Evolutionary conservation across 2,329 filamentous ascomycete species (phyloP), one percentile per base, ranked within the genome.

Genomic region (Penicillium sp.): DNA sequence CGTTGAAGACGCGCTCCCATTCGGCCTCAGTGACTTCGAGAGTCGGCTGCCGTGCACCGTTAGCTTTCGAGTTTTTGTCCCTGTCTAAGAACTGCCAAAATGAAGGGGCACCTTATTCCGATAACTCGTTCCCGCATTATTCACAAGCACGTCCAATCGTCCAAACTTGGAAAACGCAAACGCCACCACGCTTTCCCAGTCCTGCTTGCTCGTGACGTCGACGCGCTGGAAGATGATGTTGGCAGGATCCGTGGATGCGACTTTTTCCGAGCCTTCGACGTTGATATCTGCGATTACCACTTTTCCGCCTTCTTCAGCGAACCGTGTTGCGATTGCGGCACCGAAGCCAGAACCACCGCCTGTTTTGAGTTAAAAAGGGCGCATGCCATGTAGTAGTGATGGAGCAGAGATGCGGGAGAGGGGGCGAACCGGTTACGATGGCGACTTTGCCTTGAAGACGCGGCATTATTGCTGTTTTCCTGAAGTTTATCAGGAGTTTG

Each of bases 71-170:
- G 8, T 17, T 13, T 5, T 6, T 26, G 21, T 46, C 54, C 23
- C 35, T 11, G 3, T n/a, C 17, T 26, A 41, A 23, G 7, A 29
- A 49, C 23, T 15, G 1, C 9, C 29, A 13, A 51, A 44, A 21
- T 17, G 44, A 13, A 30, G 13, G 29, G 1, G 45, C 50, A 76
- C 76, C 73, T 79, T 79, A 64, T 79, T 79, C 57, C 70, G 70
- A 70, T 76, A 78, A 17, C 71, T 71, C 17, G 73, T 78, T 13
- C 82, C 82, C 7, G 81, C 81, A 71, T 83, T 83, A 62, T 83
- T 83, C 47, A 83, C 75, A 53, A 83, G 66, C 17, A 81, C 72
- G 69, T 83, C 78, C 56, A 84, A 64, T 23, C 70, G 66, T 1
- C 75, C 75, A 35, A 73, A 71, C 47, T 70, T 70, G 5, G 69